phyloP scores from a whole-genome alignment of 1,139 yeast genomes.

The Nematodospora anomalae region DNA sequence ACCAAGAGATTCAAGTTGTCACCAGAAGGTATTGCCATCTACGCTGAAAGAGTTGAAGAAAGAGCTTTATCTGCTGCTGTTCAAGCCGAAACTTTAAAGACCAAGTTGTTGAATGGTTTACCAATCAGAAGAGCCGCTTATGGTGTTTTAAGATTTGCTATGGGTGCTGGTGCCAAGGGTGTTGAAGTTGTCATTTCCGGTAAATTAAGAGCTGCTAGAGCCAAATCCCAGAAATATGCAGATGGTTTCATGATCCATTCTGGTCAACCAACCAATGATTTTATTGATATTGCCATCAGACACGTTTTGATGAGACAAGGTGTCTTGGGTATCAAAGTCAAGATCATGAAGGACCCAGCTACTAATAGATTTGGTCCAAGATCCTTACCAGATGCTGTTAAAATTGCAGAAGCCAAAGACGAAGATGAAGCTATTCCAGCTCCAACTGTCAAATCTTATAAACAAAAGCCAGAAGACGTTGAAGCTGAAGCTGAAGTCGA shows the following conservation, averaged over 20 bases:
- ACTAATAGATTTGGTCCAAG: constrained; percentile 87
- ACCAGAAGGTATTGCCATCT: constrained; percentile 91
- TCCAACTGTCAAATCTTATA: constrained; percentile 81
- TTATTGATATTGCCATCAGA: constrained; percentile 98
- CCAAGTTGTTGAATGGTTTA: constrained; percentile 97
- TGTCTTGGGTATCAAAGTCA: constrained; percentile 99
- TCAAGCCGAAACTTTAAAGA: constrained; percentile 98
- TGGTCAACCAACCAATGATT: constrained; percentile 99
- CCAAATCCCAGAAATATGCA: constrained; percentile 99
- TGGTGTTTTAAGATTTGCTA: constrained; percentile 99
- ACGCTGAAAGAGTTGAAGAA: constrained; percentile 99
- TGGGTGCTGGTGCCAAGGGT: constrained; percentile 99
- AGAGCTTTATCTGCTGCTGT: constrained; percentile 99
- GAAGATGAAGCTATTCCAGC: constrained; percentile 79
- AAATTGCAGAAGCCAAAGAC: constrained; percentile 95
- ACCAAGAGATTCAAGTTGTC: constrained; percentile 98
- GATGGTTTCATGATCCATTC: constrained; percentile 99
- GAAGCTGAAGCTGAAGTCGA: constrained; percentile 34
- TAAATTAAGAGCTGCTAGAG: constrained; percentile 99
- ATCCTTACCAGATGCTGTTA: constrained; percentile 91
- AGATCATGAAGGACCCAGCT: constrained; percentile 99
- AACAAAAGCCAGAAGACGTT: constrained; percentile 30
- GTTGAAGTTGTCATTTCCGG: constrained; percentile 99
- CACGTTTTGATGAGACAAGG: constrained; percentile 99
- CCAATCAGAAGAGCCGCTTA: constrained; percentile 99